Conservation (phyloP, 1,284 basidiomycete genomes). For the Mycosarcoma mackinlayi region DNA sequence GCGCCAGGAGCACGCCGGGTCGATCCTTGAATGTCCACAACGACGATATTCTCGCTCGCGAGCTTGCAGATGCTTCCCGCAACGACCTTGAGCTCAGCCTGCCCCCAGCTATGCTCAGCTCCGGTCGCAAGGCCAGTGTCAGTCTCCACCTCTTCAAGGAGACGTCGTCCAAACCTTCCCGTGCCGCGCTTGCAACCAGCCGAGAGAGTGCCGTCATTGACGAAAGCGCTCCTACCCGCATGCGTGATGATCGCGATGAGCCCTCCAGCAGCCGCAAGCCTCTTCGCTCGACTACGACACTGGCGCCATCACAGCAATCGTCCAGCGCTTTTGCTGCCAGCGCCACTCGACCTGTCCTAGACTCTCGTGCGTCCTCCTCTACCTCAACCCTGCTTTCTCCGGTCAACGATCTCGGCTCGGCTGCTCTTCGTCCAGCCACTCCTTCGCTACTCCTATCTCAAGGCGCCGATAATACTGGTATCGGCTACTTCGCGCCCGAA, state of each 20-base stretch:
- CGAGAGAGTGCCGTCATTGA: slow-evolving; percentile 27
- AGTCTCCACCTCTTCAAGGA: slow-evolving; percentile 63
- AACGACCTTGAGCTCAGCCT: slow-evolving; percentile 43
- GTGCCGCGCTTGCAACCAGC: slow-evolving; percentile 22
- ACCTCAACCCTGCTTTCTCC: slow-evolving; percentile 11
- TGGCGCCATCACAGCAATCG: slow-evolving; percentile 15
- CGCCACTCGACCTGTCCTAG: slow-evolving; percentile 5
- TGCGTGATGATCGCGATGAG: slow-evolving; percentile 11
- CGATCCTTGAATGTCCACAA: slow-evolving; percentile 25
- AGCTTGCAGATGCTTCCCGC: slow-evolving; percentile 24
- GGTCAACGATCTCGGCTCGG: slow-evolving; percentile 3
- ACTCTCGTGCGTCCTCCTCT: not conserved
- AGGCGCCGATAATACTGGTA: slow-evolving; percentile 3
- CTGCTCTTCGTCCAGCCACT: slow-evolving; percentile 29
- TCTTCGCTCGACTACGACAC: slow-evolving; percentile 17
- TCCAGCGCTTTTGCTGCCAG: slow-evolving; percentile 2
- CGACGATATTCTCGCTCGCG: slow-evolving; percentile 23
- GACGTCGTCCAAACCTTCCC: slow-evolving; percentile 46
- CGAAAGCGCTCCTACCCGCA: slow-evolving; percentile 8
- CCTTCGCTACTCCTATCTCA: slow-evolving; percentile 37
- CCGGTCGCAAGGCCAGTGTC: slow-evolving; percentile 61
- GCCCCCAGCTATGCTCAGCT: slow-evolving; percentile 55
- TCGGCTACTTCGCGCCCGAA: slow-evolving; percentile 14
- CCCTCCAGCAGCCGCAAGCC: slow-evolving; percentile 15
- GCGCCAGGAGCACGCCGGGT: slow-evolving; percentile 50